phyloP scores from a whole-genome alignment of 192 early-diverging fungal genomes.

The Coemansia sp. region DNA sequence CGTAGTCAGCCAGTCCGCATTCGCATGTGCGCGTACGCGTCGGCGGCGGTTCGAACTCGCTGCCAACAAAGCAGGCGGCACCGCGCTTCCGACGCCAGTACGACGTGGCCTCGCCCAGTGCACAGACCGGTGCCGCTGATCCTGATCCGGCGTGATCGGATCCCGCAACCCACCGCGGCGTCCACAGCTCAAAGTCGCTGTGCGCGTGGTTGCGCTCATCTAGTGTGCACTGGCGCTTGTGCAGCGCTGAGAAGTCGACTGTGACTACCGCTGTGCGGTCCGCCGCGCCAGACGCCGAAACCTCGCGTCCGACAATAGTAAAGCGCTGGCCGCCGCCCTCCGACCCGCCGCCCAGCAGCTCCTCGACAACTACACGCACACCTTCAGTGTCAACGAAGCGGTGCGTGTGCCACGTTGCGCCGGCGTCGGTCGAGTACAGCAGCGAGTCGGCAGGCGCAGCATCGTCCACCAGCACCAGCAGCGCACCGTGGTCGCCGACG shows the following conservation, averaged over 20 bases:
- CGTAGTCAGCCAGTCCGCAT: conserved; percentile 79
- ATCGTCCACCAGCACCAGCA: conserved; percentile 77
- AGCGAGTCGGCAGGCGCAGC: conserved; percentile 66
- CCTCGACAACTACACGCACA: conserved; percentile 59
- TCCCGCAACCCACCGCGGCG: conserved; percentile 42
- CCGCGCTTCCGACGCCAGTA: conserved; percentile 77
- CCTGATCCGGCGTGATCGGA: conserved; percentile 12
- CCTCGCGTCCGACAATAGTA: conserved; percentile 63
- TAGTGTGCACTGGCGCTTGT: conserved; percentile 51
- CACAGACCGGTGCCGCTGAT: conserved; percentile 65
- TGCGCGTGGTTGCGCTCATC: conserved; percentile 56
- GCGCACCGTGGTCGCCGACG: conserved; percentile 89
- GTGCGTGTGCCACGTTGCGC: conserved; percentile 68
- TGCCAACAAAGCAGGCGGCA: conserved; percentile 68
- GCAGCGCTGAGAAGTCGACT: conserved; percentile 63
- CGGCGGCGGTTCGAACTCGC: conserved; percentile 60
- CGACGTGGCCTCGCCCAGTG: conserved; percentile 59
- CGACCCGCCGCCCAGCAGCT: conserved; percentile 45
- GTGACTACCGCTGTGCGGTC: conserved; percentile 43
- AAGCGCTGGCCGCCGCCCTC: conserved; percentile 75
- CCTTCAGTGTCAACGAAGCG: conserved; percentile 53
- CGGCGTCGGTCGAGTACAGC: conserved; percentile 79
- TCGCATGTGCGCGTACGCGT: conserved; percentile 61
- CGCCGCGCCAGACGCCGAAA: conserved; percentile 23
- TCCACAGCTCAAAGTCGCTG: conserved; percentile 92